These are phyloP conservation scores for Phytopythium aichiense DNA, from an alignment of 352 stramenopile species.

Conservation along the genomic window DNA sequence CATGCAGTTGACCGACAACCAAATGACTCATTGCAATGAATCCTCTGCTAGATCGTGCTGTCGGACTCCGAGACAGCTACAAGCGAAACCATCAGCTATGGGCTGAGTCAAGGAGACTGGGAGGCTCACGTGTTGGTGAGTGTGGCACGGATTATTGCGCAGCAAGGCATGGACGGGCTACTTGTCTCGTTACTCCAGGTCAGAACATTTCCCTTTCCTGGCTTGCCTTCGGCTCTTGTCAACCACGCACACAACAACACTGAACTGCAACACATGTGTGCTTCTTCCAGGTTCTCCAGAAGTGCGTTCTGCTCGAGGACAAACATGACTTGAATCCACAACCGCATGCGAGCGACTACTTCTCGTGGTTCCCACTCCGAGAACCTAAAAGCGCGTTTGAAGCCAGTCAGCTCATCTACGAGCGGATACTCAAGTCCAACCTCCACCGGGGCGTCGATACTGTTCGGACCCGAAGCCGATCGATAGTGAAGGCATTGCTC, in stretches of 20 bases:
- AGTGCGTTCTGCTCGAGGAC: background rate
- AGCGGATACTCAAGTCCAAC: slow-evolving; percentile 8
- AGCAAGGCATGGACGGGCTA: background rate
- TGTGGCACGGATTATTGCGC: background rate
- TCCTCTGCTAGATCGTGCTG: background rate
- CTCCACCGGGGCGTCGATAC: background rate
- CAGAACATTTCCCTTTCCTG: background rate
- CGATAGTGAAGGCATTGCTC: background rate
- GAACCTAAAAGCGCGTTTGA: slow-evolving; percentile 9
- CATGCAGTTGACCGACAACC: background rate
- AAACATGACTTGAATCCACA: background rate
- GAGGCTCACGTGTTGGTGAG: background rate
- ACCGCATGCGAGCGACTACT: background rate
- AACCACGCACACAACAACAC: background rate
- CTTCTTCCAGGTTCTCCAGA: background rate
- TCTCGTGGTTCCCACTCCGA: slow-evolving; percentile 48
- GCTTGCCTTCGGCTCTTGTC: background rate
- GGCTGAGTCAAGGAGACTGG: background rate
- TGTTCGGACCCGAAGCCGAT: background rate
- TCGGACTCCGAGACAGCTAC: background rate
- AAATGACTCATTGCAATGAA: too few relatives aligned
- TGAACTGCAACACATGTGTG: background rate
- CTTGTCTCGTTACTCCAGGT: background rate
- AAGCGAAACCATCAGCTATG: background rate
- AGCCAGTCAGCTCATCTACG: slow-evolving; percentile 19